Conservation (phyloP, 2,329 filamentous ascomycete genomes). For the Botryosphaeria dothidea region DNA sequence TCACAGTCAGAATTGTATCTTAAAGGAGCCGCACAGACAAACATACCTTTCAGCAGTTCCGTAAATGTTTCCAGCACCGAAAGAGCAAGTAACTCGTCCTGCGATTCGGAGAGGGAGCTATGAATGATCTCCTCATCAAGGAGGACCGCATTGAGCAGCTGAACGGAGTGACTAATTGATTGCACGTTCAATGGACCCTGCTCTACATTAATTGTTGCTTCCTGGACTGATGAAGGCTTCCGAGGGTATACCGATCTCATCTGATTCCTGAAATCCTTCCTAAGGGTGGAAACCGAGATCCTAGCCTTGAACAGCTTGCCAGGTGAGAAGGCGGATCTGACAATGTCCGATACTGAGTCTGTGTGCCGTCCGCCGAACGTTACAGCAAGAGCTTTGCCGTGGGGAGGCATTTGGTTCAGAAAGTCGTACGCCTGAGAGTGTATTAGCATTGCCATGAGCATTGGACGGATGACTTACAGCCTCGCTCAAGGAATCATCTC, state of each 20-base stretch:
- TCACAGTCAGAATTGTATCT: not conserved
- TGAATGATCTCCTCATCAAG: constrained; percentile 30
- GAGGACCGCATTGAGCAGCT: constrained; percentile 32
- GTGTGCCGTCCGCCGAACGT: constrained; percentile 3
- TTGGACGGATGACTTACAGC: constrained; percentile 20
- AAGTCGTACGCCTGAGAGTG: constrained; percentile 35
- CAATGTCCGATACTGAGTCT: not conserved
- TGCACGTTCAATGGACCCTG: constrained; percentile 34
- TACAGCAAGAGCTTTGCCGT: constrained; percentile 27
- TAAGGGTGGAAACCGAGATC: constrained; percentile 24
- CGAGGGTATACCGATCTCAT: constrained; percentile 29
- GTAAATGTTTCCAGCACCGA: constrained; percentile 32
- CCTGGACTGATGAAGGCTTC: not conserved
- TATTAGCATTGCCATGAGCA: constrained; percentile 21
- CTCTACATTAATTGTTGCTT: not conserved
- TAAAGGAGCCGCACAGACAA: no score
- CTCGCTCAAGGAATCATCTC: constrained; percentile 54
- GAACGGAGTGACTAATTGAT: constrained; percentile 34
- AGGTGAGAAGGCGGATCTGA: constrained; percentile 33
- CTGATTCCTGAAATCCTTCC: constrained; percentile 30
- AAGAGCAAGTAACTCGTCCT: constrained; percentile 30
- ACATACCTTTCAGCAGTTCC: constrained; percentile 37
- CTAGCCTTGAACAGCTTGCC: constrained; percentile 37
- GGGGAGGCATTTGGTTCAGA: constrained; percentile 33
- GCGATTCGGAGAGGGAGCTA: constrained; percentile 24